Percentiles rank a stretch among this genome's conserved stretches.
Conservation (phyloP, 306 rosid genomes). For the Echinosophora koreensis region DNA sequence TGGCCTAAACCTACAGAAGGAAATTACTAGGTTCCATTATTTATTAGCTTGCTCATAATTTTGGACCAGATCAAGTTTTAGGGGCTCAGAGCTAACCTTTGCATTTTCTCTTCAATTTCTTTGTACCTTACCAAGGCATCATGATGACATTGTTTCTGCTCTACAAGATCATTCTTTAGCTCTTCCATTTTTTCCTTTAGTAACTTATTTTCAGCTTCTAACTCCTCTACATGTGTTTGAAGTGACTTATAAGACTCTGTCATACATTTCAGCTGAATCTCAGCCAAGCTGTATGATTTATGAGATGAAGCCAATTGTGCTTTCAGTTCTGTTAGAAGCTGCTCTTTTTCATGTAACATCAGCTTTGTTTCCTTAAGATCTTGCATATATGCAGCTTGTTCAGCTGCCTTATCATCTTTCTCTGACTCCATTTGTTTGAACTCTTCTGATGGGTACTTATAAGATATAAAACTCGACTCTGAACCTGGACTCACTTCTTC, state of each 20-base stretch:
- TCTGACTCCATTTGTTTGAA: conserved; percentile 59
- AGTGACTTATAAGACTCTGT: conserved; percentile 89
- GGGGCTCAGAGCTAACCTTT: conserved; percentile 60
- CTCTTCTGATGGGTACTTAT: conserved; percentile 55
- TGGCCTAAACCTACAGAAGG: conserved; percentile 1
- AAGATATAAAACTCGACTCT: conserved; percentile 47
- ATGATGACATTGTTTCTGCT: conserved; percentile 66
- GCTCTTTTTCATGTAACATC: conserved; percentile 67
- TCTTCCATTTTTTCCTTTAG: conserved; percentile 65
- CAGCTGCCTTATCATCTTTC: conserved; percentile 58
- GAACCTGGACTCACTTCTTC: conserved; percentile 56
- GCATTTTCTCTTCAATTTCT: conserved; percentile 73
- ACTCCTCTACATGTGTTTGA: conserved; percentile 67
- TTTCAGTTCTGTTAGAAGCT: conserved; percentile 73
- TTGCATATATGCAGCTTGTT: conserved; percentile 63
- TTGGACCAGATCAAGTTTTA: conserved; percentile 7
- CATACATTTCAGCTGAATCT: conserved; percentile 93
- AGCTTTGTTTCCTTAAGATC: conserved; percentile 56
- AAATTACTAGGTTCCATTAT: background rate
- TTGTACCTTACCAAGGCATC: conserved; percentile 69
- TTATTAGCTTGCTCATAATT: conserved; percentile 17
- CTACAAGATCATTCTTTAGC: conserved; percentile 68
- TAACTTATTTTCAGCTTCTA: conserved; percentile 71
- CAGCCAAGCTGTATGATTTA: conserved; percentile 69
- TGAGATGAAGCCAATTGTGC: conserved; percentile 70